Base-by-base conservation (phyloP, 148 eudicot species). In the Persicaria maculosa region DNA sequence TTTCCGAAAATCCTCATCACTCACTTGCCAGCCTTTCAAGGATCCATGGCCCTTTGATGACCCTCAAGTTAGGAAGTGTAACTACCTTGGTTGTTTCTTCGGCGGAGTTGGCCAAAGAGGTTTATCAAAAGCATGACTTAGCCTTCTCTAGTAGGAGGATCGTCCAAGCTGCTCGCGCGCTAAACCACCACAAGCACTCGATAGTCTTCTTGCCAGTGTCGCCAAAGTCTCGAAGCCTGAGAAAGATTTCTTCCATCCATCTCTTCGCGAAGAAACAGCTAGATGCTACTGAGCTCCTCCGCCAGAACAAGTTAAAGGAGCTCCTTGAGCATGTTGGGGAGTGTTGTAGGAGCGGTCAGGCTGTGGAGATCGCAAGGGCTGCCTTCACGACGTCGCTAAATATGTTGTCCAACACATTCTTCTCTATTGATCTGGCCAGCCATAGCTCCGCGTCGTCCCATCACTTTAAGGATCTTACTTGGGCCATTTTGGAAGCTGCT, bases 31-130 rank as follows among this genome's bases (percentile, higher is more conserved):
- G 76, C 40, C 83, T 88, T 2, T 79, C 91, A 55, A 79, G 80
- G 5, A 80, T 19, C 0, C 72, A 82, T 74, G 91, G 87, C 68
- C 81, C 85, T 9, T 76, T 85, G 25, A 80, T 85, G 83, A 65
- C 78, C 62, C 77, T 83, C 43, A 78, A 82, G 45, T 75, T 87
- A 0, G 90, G 90, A 2, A 25, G 59, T 22, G 50, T 79, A 0
- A 74, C 77, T 19, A 83, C 87, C 0, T 74, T 88, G 5, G 84
- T 88, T 43, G 79, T 85, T 6, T 80, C 87, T 46, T 88, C 88
- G 1, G 62, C 85, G 20, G 40, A 55, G 12, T 58, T 82, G 47
- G 36, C 36, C 2, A 31, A 2, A 31, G 36, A 31, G 36, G 36
- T 31, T 31, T 31, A 1, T 31, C 36, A 85, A 64, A 85, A 79